Base-by-base conservation (phyloP, 768 basidiomycete genomes). In the Collybiopsis confluens region DNA sequence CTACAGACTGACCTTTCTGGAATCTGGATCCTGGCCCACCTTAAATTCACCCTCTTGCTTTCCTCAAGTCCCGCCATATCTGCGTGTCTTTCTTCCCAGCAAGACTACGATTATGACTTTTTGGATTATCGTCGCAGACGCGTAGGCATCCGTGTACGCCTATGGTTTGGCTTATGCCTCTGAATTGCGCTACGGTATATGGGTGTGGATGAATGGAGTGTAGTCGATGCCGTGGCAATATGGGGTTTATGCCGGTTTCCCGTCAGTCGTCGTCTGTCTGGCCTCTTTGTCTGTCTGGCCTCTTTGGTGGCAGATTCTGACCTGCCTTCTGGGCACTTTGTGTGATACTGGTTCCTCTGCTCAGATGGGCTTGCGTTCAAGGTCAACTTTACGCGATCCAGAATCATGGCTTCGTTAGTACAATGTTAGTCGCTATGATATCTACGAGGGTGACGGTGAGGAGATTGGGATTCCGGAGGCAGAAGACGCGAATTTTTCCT, bases 1-100 rank as follows among this genome's bases (percentile, higher is more conserved):
- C 37, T 88, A 90, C 65, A 94, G n/a, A n/a, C n/a, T n/a, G 95
- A 0, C 94, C 96, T 1, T 98, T 99, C 74, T 99, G n/a, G n/a
- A n/a, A n/a, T n/a, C n/a, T n/a, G 96, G 96, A 92, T 95, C 0
- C 80, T 97, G 35, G 95, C 94, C 1, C 98, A 95, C 1, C 83
- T 99, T 57, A 88, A 96, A 42, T 92, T 98, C 65, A 79, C 87
- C 0, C 83, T 98, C 55, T 98, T 95, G 74, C 82, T 97, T 54
- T 95, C 90, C 23, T 97, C 96, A 1, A 93, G 91, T 30, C 85
- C 98, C 36, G 91, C 88, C 44, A 87, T 98, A 59, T 76, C 88
- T 2, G 79, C 83, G n/a, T 98, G 93, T 70, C 81, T 98, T 38
- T 88, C 90, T 26, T 70, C 78, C 2, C 73, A 68, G 2, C 61